Base-by-base conservation (phyloP, 768 basidiomycete genomes). In the Crepidotus variabilis region DNA sequence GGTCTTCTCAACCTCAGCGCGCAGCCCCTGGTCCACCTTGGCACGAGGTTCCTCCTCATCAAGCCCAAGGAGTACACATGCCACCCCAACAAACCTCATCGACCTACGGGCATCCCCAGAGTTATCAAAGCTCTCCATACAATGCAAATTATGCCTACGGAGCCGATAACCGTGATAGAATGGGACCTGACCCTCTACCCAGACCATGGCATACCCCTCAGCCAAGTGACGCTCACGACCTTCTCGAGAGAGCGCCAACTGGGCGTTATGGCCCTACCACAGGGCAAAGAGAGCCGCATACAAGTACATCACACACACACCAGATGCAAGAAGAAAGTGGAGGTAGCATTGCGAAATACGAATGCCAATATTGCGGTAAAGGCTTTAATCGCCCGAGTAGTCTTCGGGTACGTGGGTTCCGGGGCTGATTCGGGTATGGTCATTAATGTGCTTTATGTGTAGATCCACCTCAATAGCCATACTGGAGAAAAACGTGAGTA, bases 401-500 rank as follows among this genome's bases (percentile, higher is more conserved):
- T 71, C 79, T 92, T 64, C 90, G 84, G 82, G 90, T 88, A 59
- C 53, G 61, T 68, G 50, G 57, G 48, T 51, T 16, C 50, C 34
- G 13, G 5, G n/a, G 13, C 14, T 54, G 18, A 51, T 53, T 9
- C 22, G 14, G 35, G 5, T 36, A 34, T 39, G 14, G 36, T 35
- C 21, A 22, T 22, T 50, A 36, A 47, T 47, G 54, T 55, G 33
- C 49, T 34, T 35, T 56, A 49, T 51, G n/a, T n/a, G 16, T 57
- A 92, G 90, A 92, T 90, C 61, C 90, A 92, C 70, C 70, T 88
- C 60, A 90, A 92, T 60, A 90, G 88, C 62, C 90, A 92, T 69
- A 91, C 89, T 0, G 90, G 89, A 60, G 88, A 89, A 69, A 91
- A 87, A 75, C 90, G 90, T 92, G 67, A 77, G 86, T 76, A 22